Base-by-base conservation (phyloP, 108 stramenopile genomes). In the Fragilaria crotonensis region DNA sequence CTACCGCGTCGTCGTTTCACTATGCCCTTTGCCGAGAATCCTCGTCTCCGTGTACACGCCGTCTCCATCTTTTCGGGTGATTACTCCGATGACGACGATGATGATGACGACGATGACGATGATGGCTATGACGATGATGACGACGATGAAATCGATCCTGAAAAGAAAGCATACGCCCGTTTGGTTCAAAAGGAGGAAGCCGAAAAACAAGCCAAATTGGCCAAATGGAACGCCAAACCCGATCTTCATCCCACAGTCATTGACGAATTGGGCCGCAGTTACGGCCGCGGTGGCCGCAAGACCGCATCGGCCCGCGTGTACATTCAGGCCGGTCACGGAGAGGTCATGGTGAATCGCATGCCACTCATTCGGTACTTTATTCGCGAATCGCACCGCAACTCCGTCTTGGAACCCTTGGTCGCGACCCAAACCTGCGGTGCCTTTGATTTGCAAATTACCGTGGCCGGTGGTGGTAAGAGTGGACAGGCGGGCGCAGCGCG, bases 401-500 rank as follows among this genome's bases (percentile, higher is more conserved):
- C 67, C 30, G 67, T 94, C 25, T 70, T 94, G 56, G 70, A 67
- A 36, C 97, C 99, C 20, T 73, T 99, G 27, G 72, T 90, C 20
- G 91, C 81, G 9, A 92, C 96, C 25, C 60, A 72, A 31, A 97
- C 95, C 1, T 76, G 79, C 45, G 96, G 99, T 4, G 51, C 68
- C 20, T 98, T 96, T 68, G 95, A 98, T 79, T 76, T 99, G 7
- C 63, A 30, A 19, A 73, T 60, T 18, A 47, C 60, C 1, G 94
- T 95, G 5, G 47, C 74, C 32, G 95, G 95, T 14, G 97, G 94
- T 44, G 95, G 93, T 18, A 68, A 77, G 63, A 83, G 73, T 46
- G 97, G 89, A 54, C 89, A 88, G 74, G 97, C 95, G 1, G 97
- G 97, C 45, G 99, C 99, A 2, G 78, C 97, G 33, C 78, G 95